Conservation (phyloP, 768 basidiomycete species). For the Boletus reticulatus region DNA sequence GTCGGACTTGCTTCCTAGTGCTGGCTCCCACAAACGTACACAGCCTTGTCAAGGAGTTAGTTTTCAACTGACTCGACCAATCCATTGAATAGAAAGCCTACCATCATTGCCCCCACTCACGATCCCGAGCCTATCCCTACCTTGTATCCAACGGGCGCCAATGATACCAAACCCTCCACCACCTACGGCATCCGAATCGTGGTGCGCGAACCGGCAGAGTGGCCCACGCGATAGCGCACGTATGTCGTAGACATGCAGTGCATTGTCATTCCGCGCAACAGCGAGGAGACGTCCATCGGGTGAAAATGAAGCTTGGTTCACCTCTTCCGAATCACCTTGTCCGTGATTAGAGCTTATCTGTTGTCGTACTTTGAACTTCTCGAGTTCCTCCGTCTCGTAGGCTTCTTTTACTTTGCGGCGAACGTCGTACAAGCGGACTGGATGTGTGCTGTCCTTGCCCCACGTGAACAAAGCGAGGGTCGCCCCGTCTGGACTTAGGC, state of each 20-base stretch:
- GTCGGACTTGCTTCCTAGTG: constrained; percentile 34
- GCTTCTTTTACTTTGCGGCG: constrained; percentile 31
- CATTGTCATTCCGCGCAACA: constrained; percentile 57
- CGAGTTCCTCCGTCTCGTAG: constrained; percentile 31
- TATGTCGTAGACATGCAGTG: constrained; percentile 59
- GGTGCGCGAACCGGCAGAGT: constrained; percentile 51
- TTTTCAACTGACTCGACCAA: neutral
- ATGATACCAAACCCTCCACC: constrained; percentile 47
- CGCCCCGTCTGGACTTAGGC: constrained; percentile 43
- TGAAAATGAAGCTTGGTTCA: constrained; percentile 53
- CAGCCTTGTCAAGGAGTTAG: constrained; percentile 46
- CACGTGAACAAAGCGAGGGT: constrained; percentile 34
- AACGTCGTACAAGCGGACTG: constrained; percentile 55
- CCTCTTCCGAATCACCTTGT: constrained; percentile 35
- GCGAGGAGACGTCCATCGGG: constrained; percentile 62
- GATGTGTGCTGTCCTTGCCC: constrained; percentile 24
- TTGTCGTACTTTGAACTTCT: constrained; percentile 30
- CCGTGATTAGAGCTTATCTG: neutral
- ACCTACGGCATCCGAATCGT: constrained; percentile 29
- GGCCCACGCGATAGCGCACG: constrained; percentile 48
- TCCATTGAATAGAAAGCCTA: constrained; percentile 26
- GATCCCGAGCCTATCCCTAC: constrained; percentile 43
- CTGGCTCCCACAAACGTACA: constrained; percentile 65
- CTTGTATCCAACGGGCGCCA: constrained; percentile 52
- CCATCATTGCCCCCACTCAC: constrained; percentile 66